These are phyloP conservation scores for Boletus tomentosulus DNA, from an alignment of 768 basidiomycete species.

Conservation along the genomic window DNA sequence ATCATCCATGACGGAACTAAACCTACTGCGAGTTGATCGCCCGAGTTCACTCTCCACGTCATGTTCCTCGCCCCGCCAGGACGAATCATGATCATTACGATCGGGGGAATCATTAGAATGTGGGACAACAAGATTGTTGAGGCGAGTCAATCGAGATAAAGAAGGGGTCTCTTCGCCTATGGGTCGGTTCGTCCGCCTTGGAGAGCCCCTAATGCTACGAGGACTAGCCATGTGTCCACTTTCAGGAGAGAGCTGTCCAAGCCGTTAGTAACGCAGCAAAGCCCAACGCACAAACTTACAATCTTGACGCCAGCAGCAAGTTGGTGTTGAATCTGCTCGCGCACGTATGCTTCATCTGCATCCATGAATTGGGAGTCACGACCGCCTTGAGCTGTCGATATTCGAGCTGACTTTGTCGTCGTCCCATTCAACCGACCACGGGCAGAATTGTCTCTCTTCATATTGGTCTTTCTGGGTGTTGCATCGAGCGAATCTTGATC, in stretches of 20 bases:
- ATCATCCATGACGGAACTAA: slow-evolving; percentile 42
- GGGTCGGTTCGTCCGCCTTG: slow-evolving; percentile 47
- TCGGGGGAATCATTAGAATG: slow-evolving; percentile 41
- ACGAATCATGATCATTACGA: slow-evolving; percentile 40
- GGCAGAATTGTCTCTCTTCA: slow-evolving; percentile 35
- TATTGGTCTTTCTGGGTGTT: slow-evolving; percentile 54
- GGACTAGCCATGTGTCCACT: slow-evolving; percentile 58
- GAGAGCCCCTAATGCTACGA: slow-evolving; percentile 66
- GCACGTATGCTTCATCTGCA: slow-evolving; percentile 77
- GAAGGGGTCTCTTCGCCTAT: slow-evolving; percentile 38
- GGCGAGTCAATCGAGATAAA: slow-evolving; percentile 37
- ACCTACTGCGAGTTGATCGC: slow-evolving; percentile 39
- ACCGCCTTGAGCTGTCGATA: slow-evolving; percentile 43
- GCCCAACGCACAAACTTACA: slow-evolving; percentile 38
- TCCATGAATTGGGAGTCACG: slow-evolving; percentile 85
- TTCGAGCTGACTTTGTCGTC: slow-evolving; percentile 31
- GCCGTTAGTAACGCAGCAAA: slow-evolving; percentile 11
- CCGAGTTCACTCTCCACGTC: slow-evolving; percentile 58
- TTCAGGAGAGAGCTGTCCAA: slow-evolving; percentile 56
- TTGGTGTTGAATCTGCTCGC: slow-evolving; percentile 85
- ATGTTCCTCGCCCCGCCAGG: slow-evolving; percentile 42
- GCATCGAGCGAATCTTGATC: slow-evolving; percentile 50
- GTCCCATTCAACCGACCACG: slow-evolving; percentile 27
- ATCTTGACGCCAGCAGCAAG: slow-evolving; percentile 69
- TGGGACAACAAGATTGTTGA: slow-evolving; percentile 41